Conservation (phyloP, 2,329 filamentous ascomycete species). For the Aspergillus sp. region DNA sequence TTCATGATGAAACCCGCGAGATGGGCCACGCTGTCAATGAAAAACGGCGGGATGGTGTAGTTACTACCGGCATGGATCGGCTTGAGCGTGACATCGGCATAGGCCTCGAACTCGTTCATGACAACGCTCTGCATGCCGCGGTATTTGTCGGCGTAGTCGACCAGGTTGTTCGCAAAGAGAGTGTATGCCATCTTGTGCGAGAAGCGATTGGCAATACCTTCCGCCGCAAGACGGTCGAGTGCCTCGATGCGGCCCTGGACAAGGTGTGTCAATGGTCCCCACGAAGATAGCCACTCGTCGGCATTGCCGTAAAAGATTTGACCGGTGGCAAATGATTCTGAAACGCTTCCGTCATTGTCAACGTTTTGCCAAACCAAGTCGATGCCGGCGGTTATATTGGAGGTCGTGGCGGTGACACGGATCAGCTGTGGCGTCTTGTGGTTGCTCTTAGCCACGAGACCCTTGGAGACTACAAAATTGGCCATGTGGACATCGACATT, state of each 20-base stretch:
- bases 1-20: constrained; percentile 32
- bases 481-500: constrained; percentile 32
- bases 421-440: not conserved
- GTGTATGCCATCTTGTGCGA: constrained; percentile 27
- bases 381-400: not conserved
- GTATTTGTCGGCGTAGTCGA: constrained; percentile 24
- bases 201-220: constrained; percentile 22
- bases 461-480: constrained; percentile 45
- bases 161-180: constrained; percentile 22
- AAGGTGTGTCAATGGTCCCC: constrained; percentile 16
- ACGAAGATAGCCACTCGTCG: constrained; percentile 12
- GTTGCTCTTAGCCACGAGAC: constrained; percentile 45
- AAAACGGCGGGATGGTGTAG: constrained; percentile 29
- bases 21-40: constrained; percentile 35
- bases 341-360: not conserved
- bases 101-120: constrained; percentile 24
- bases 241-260: constrained; percentile 16
- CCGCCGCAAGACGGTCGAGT: constrained; percentile 16
- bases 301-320: constrained; percentile 9
- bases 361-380: not conserved
- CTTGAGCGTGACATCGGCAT: constrained; percentile 23
- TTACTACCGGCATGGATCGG: constrained; percentile 15
- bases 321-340: constrained; percentile 10
- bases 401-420: not conserved
- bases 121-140: constrained; percentile 27